These are phyloP conservation scores for Paraconiothyrium sp. DNA, from an alignment of 2,329 filamentous ascomycete genomes.

Conservation along the genomic window DNA sequence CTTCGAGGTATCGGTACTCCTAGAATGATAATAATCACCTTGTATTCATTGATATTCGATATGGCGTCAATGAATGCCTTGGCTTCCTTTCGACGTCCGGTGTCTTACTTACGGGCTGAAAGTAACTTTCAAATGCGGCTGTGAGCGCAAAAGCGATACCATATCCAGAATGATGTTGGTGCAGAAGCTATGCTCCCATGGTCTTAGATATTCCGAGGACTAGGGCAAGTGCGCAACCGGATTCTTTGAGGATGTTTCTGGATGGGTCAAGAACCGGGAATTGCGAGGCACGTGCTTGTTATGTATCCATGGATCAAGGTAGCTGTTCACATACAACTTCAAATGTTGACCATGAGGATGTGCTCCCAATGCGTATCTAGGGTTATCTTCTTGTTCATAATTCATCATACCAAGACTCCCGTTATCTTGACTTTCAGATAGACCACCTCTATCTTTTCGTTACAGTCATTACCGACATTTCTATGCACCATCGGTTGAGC, in stretches of 20 bases:
- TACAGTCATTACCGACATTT: no score
- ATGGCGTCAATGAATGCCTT: no score
- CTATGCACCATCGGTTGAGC: not conserved
- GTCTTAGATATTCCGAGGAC: not conserved
- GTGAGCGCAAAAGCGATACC: not conserved
- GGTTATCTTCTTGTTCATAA: not conserved
- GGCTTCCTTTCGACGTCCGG: no score
- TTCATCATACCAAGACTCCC: not conserved
- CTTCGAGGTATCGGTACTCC: no score
- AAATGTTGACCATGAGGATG: not conserved
- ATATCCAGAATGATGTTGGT: not conserved
- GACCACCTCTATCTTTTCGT: no score
- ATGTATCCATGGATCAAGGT: not conserved
- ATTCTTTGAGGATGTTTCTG: not conserved
- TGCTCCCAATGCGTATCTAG: not conserved
- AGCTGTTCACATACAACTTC: not conserved
- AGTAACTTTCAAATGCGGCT: not conserved
- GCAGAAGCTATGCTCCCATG: not conserved
- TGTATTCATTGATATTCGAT: no score
- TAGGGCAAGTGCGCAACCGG: conserved; percentile 1
- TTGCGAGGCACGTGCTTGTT: not conserved
- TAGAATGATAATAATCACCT: no score
- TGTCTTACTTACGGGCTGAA: no score
- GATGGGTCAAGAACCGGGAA: not conserved
- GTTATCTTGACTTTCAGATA: no score